phyloP scores from a whole-genome alignment of 345 rosid genomes.

The Eucalyptus erythrocorys region DNA sequence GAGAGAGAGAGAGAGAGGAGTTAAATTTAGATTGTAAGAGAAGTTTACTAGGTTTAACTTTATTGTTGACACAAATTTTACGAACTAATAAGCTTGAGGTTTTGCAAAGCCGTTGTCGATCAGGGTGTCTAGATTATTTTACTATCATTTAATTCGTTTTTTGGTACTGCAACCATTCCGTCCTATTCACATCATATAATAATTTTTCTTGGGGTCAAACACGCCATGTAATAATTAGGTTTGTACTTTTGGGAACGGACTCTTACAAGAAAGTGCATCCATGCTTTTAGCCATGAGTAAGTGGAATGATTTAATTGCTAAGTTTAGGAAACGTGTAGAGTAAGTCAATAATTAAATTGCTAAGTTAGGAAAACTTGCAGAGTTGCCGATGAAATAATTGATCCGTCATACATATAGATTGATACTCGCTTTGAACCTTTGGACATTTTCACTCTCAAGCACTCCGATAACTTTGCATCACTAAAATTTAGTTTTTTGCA shows the following conservation, averaged over 20 bases:
- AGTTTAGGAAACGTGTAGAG: neutral
- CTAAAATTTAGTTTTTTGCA: neutral
- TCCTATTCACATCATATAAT: neutral
- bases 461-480: neutral
- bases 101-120: neutral
- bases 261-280: neutral
- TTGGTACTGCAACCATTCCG: neutral
- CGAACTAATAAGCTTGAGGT: neutral
- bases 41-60: neutral
- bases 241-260: neutral
- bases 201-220: neutral
- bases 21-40: neutral
- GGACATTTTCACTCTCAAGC: neutral
- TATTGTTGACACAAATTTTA: neutral
- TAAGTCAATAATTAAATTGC: neutral
- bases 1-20: neutral
- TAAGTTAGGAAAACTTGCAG: neutral
- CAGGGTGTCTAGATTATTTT: neutral
- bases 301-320: neutral
- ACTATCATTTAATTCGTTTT: neutral
- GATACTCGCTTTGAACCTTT: neutral
- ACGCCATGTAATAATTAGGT: neutral
- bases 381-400: neutral
- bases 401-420: neutral
- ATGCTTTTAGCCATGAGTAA: neutral